Evolutionary conservation across 164 flowering plant species (phyloP), one percentile per base, ranked within the genome.

Genomic region (Umbilicus rupestris): DNA sequence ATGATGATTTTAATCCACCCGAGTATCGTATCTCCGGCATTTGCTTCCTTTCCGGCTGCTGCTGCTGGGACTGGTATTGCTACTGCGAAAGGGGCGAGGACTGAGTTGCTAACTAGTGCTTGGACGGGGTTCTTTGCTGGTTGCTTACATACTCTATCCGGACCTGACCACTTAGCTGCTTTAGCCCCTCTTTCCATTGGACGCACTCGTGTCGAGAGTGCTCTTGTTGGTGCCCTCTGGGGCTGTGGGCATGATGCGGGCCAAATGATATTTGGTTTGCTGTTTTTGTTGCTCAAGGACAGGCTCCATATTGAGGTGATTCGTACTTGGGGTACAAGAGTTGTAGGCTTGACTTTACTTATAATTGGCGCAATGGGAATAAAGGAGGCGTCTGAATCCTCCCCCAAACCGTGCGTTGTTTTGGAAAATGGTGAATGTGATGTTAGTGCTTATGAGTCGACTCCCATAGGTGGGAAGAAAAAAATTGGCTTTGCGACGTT

Each of bases 241-340:
- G 98, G 98, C 12, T 93, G 97, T 71, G 98, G 98, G 39, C 98
- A 93, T 75, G 97, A 93, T 72, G 97, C 97, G 2, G 98, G 98
- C 20, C 98, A 93, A 69, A 72, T 94, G 37, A 78, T 94, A 28
- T 94, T 91, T 63, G 98, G 98, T 17, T 75, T 89, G 35, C 62
- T 94, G 26, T 91, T 94, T 74, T 70, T 93, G 15, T 73, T 93
- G 9, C 86, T 93, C 8, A 90, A 93, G 68, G 97, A 91, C 49
- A 79, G 85, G 9, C 89, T 93, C 60, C 97, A 89, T 73, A 89
- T 93, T 63, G 98, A 93, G 69, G 68, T 93, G n/a, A 68, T 93
- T 46, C 76, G 86, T 52, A 86, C 95, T 4, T 90, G 98, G 98
- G 97, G 98, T 44, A 87, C 98, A 1, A 77, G 96, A 78, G 91